Percentiles rank a stretch among this genome's conserved stretches.
Evolutionary conservation across 257 asterid species (phyloP).

Genomic region (Nicotiana tabacum): DNA sequence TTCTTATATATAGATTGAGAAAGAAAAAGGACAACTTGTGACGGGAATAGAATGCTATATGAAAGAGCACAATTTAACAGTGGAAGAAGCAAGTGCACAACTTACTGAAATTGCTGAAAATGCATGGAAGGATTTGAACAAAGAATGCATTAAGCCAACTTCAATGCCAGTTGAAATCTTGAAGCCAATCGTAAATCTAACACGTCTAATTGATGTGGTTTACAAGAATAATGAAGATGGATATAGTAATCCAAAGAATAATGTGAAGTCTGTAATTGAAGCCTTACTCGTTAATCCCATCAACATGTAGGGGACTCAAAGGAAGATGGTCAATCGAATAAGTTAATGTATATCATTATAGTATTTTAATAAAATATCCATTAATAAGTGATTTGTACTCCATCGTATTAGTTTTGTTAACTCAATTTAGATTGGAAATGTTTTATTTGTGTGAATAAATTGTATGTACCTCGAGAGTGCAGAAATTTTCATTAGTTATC

Average conservation of each 20-base stretch:
- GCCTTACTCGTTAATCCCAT: not conserved
- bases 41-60: slow-evolving; percentile 53
- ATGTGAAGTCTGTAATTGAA: slow-evolving; percentile 16
- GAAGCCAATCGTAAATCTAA: slow-evolving; percentile 22
- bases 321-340: not conserved
- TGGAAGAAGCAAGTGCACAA: slow-evolving; percentile 31
- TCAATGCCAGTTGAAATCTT: slow-evolving; percentile 14
- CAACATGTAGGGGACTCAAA: not conserved
- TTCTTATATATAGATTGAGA: slow-evolving; percentile 26
- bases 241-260: slow-evolving; percentile 37
- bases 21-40: slow-evolving; percentile 38
- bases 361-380: not conserved
- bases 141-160: slow-evolving; percentile 23
- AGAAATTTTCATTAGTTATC: no score
- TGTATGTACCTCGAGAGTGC: no score
- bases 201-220: slow-evolving; percentile 30
- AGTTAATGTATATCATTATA: not conserved
- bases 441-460: no score
- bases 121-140: slow-evolving; percentile 53
- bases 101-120: slow-evolving; percentile 22
- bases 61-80: slow-evolving; percentile 24
- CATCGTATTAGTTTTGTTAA: no score
- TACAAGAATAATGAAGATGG: slow-evolving; percentile 39
- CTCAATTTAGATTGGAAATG: no score
- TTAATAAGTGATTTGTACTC: no score